Evolutionary conservation across 1,139 yeast genomes (phyloP).

Genomic region (Scheffersomyces parashehatae): DNA sequence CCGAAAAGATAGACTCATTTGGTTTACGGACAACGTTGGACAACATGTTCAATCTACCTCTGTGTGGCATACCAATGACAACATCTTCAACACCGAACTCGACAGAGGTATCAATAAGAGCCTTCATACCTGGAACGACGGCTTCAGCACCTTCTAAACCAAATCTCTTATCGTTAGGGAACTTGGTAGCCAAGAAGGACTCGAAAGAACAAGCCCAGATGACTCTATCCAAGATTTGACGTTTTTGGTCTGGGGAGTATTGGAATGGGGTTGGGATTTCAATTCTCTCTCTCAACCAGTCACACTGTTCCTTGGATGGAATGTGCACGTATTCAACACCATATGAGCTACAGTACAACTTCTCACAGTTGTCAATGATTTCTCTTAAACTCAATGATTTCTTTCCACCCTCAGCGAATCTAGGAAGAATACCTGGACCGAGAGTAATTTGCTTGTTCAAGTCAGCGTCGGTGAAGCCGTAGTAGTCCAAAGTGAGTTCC

Average conservation of each 20-base stretch:
- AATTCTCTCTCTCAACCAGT: slow-evolving; percentile 96
- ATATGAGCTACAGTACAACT: slow-evolving; percentile 81
- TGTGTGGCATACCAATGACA: slow-evolving; percentile 99
- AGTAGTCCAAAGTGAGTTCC: slow-evolving; percentile 88
- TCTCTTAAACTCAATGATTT: slow-evolving; percentile 73
- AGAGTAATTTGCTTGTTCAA: slow-evolving; percentile 79
- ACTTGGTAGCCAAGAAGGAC: slow-evolving; percentile 86
- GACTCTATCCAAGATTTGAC: slow-evolving; percentile 93
- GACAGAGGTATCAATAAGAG: slow-evolving; percentile 90
- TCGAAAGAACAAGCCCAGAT: slow-evolving; percentile 97
- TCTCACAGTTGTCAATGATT: slow-evolving; percentile 75
- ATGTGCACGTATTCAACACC: slow-evolving; percentile 97
- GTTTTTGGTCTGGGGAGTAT: slow-evolving; percentile 84
- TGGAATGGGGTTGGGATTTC: slow-evolving; percentile 89
- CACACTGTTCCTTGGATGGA: slow-evolving; percentile 93
- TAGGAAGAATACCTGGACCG: slow-evolving; percentile 97
- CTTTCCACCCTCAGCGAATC: slow-evolving; percentile 73
- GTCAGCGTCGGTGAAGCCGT: slow-evolving; percentile 87
- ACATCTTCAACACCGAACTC: slow-evolving; percentile 93
- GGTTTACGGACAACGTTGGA: slow-evolving; percentile 98
- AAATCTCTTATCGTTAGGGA: slow-evolving; percentile 97
- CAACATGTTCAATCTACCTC: slow-evolving; percentile 97
- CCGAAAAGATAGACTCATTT: slow-evolving; percentile 94
- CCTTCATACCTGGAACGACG: slow-evolving; percentile 95
- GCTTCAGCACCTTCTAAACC: slow-evolving; percentile 99